These are phyloP conservation scores for Cinnamomum chago DNA, from an alignment of 164 flowering plant genomes.

Conservation along the genomic window DNA sequence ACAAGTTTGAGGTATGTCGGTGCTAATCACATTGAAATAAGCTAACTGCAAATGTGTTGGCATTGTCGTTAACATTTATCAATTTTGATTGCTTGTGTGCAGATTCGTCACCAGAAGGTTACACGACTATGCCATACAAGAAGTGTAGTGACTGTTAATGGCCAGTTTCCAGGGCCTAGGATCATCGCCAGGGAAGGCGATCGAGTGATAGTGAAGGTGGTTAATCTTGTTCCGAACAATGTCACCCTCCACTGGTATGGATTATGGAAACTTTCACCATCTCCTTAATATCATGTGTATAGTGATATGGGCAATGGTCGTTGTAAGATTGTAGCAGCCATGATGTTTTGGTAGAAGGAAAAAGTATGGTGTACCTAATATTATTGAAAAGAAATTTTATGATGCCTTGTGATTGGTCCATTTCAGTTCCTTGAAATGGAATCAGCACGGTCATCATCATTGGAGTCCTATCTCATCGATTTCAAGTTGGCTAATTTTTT, in stretches of 20 bases:
- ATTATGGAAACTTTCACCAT: not conserved
- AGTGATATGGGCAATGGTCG: not conserved
- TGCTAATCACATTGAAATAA: not conserved
- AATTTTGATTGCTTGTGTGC: conserved; percentile 1
- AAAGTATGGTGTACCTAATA: too few relatives aligned
- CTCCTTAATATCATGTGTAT: not conserved
- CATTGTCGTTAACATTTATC: not conserved
- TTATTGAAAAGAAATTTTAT: too few relatives aligned
- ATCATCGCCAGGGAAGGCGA: conserved; percentile 46
- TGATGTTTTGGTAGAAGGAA: not conserved
- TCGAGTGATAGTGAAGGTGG: conserved; percentile 36
- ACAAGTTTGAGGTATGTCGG: conserved; percentile 33
- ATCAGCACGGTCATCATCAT: too few relatives aligned
- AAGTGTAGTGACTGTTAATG: conserved; percentile 38
- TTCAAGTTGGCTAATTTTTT: too few relatives aligned
- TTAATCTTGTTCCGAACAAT: conserved; percentile 34
- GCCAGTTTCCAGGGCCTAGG: conserved; percentile 45
- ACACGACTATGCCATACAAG: conserved; percentile 40
- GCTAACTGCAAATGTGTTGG: not conserved
- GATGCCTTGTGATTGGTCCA: too few relatives aligned
- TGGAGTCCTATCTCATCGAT: too few relatives aligned
- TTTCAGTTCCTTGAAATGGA: too few relatives aligned
- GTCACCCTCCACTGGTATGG: conserved; percentile 44
- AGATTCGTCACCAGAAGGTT: conserved; percentile 32
- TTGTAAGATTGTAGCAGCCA: not conserved